These are phyloP conservation scores for Moesziomyces parantarcticus DNA, from an alignment of 1,284 basidiomycete genomes.

Conservation along the genomic window DNA sequence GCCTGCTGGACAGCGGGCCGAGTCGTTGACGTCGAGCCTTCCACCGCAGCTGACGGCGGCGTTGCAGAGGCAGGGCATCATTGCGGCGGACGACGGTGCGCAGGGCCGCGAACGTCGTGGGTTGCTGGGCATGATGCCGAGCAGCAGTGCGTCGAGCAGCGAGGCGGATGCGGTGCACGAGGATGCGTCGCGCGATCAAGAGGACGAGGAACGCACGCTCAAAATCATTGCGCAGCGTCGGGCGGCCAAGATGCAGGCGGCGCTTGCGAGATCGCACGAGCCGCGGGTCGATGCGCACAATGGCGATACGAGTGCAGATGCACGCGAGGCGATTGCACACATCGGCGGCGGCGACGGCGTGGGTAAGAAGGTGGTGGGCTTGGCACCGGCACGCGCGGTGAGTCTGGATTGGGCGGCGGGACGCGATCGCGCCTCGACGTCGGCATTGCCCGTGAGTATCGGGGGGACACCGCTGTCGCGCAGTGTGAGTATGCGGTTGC, in stretches of 20 bases:
- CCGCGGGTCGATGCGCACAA: conserved; percentile 10
- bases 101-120: conserved; percentile 7
- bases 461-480: conserved; percentile 39
- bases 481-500: conserved; percentile 36
- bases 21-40: conserved; percentile 32
- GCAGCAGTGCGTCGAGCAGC: conserved; percentile 56
- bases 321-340: conserved; percentile 41
- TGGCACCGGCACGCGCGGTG: conserved; percentile 23
- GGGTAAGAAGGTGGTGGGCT: conserved; percentile 28
- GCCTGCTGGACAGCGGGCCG: conserved; percentile 1
- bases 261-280: conserved; percentile 21
- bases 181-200: conserved; percentile 47
- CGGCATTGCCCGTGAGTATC: conserved; percentile 38
- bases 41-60: conserved; percentile 40
- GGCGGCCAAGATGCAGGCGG: conserved; percentile 48
- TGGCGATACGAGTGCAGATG: conserved; percentile 32
- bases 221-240: conserved; percentile 59
- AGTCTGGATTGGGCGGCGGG: conserved; percentile 58
- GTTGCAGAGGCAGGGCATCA: conserved; percentile 51
- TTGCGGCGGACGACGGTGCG: conserved; percentile 18
- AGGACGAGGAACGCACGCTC: conserved; percentile 65
- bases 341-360: not conserved
- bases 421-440: conserved; percentile 42
- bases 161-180: conserved; percentile 28
- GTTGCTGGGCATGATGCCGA: conserved; percentile 61